Conservation (phyloP, 768 basidiomycete species). For the Roridomyces roridus region DNA sequence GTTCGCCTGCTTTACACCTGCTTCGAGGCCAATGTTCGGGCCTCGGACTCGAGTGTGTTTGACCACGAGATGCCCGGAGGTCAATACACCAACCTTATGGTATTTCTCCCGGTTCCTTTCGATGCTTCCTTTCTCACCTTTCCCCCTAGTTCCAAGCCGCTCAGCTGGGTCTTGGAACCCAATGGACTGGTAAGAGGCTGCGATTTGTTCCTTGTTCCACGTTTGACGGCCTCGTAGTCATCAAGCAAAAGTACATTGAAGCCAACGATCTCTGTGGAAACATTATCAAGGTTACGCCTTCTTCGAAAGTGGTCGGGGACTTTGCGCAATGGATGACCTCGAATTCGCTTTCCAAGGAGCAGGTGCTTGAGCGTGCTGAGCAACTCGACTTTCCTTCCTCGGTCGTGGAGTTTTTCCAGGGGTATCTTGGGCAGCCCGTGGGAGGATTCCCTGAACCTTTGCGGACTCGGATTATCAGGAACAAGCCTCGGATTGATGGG, state of each 20-base stretch:
- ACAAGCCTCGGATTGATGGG: constrained; percentile 91
- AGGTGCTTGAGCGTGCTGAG: constrained; percentile 86
- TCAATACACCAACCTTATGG: constrained; percentile 94
- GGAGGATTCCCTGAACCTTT: constrained; percentile 99
- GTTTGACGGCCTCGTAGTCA: constrained; percentile 55
- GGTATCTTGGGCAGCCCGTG: constrained; percentile 96
- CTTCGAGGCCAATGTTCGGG: constrained; percentile 98
- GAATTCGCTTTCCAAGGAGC: constrained; percentile 85
- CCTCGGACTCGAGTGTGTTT: constrained; percentile 97
- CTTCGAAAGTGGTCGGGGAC: constrained; percentile 98
- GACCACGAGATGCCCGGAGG: constrained; percentile 99
- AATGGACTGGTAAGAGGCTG: constrained; percentile 78
- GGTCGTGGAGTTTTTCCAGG: constrained; percentile 99
- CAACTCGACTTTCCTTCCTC: constrained; percentile 97
- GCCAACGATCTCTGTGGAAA: constrained; percentile 98
- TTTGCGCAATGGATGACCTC: constrained; percentile 99
- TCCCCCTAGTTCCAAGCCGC: constrained; percentile 90
- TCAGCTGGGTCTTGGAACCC: constrained; percentile 94
- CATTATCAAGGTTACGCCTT: constrained; percentile 96
- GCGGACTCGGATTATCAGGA: constrained; percentile 88
- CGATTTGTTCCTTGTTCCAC: constrained; percentile 14
- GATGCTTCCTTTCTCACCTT: constrained; percentile 24
- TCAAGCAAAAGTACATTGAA: constrained; percentile 99
- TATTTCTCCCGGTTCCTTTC: constrained; percentile 42
- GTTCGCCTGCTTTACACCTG: constrained; percentile 93